A percentile compares a stretch with the other conserved stretches of the same genome.
Conservation (phyloP, 371 early-diverging fungal species). For the Mortierella polycephala region DNA sequence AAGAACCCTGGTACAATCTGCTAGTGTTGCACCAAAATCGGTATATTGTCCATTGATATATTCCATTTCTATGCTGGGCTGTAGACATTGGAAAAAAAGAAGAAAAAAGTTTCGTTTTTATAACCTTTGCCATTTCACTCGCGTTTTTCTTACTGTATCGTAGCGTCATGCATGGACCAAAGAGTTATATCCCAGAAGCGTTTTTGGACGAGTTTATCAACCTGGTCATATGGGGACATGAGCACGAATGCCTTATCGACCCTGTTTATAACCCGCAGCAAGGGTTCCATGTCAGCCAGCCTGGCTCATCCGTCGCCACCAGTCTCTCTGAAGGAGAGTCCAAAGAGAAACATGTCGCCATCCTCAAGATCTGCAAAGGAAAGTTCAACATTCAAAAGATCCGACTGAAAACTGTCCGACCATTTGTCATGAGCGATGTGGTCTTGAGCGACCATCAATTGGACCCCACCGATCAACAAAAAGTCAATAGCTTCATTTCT, state of each 20-base stretch:
- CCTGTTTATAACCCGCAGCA: conserved; percentile 73
- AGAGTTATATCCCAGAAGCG: conserved; percentile 91
- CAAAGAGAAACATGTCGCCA: conserved; percentile 84
- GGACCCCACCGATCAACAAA: conserved; percentile 34
- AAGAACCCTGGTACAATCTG: conserved; percentile 64
- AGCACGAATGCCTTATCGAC: conserved; percentile 95
- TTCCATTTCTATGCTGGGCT: no score
- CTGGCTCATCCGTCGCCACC: conserved; percentile 98
- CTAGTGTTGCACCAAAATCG: conserved; percentile 62
- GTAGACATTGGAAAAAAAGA: conserved; percentile 11
- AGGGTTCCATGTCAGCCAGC: conserved; percentile 89
- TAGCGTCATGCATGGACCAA: conserved; percentile 83
- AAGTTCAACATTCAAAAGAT: conserved; percentile 80
- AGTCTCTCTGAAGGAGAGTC: conserved; percentile 94
- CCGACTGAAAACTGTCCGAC: conserved; percentile 85
- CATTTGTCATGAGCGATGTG: conserved; percentile 86
- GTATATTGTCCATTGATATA: conserved; percentile 12
- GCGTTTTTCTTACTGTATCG: background rate
- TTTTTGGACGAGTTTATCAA: conserved; percentile 89
- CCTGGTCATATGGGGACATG: conserved; percentile 98
- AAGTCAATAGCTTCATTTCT: conserved; percentile 43
- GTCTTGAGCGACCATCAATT: conserved; percentile 64
- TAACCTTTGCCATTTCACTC: background rate
- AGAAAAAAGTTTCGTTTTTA: background rate
- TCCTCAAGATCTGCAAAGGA: conserved; percentile 73